Evolutionary conservation across 2,329 filamentous ascomycete genomes (phyloP).

Genomic region (Talaromyces albobiverticillius): DNA sequence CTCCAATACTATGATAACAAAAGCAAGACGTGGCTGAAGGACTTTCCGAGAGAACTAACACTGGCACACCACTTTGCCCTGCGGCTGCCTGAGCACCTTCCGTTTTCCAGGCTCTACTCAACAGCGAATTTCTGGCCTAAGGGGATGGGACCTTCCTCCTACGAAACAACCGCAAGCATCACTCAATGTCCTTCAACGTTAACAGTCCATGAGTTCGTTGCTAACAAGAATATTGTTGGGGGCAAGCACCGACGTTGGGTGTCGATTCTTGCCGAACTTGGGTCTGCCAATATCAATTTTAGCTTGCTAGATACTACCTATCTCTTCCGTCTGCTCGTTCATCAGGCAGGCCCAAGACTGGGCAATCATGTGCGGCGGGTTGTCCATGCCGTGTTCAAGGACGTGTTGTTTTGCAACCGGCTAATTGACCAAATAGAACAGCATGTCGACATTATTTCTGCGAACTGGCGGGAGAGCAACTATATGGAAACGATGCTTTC

Average conservation of each 20-base stretch:
- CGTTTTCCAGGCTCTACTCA: conserved; percentile 11
- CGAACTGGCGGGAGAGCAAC: conserved; percentile 59
- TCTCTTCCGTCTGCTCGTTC: conserved; percentile 51
- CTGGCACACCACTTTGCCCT: not conserved
- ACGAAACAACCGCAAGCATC: conserved; percentile 46
- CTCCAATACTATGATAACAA: not conserved
- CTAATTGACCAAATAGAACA: conserved; percentile 48
- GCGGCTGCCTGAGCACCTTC: not conserved
- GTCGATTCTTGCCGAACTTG: conserved; percentile 50
- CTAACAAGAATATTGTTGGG: conserved; percentile 44
- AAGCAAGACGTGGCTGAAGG: not conserved
- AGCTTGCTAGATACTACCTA: conserved; percentile 50
- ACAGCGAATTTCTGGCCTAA: conserved; percentile 23
- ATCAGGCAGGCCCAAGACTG: conserved; percentile 54
- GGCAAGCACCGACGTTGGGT: conserved; percentile 48
- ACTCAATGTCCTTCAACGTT: conserved; percentile 45
- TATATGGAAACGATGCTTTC: conserved; percentile 59
- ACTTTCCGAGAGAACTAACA: not conserved
- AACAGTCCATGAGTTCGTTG: conserved; percentile 48
- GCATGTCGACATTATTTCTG: conserved; percentile 45
- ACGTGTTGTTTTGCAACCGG: conserved; percentile 48
- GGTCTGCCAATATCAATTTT: conserved; percentile 58
- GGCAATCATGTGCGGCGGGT: conserved; percentile 38
- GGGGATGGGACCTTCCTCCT: conserved; percentile 47
- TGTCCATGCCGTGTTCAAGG: conserved; percentile 50